phyloP scores from a whole-genome alignment of 1,139 yeast genomes.

The Saccharomyces hybrid region DNA sequence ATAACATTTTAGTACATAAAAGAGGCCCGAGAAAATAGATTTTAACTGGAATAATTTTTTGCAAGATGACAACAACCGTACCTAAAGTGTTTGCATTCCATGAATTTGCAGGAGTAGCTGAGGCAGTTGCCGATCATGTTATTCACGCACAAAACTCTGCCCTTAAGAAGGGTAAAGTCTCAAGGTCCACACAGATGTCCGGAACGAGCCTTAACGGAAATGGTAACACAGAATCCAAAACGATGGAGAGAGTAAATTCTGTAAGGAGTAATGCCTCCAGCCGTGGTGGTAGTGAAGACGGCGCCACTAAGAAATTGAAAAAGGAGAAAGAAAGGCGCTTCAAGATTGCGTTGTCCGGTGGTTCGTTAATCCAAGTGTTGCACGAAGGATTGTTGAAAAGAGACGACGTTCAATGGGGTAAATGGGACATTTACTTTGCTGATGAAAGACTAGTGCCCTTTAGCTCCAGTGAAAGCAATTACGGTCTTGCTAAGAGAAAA shows the following conservation, averaged over 20 bases:
- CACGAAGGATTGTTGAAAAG: constrained; percentile 75
- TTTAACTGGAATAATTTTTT: background rate
- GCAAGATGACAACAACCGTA: constrained; percentile 76
- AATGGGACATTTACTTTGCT: constrained; percentile 95
- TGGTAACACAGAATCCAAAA: constrained; percentile 4
- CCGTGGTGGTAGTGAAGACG: constrained; percentile 5
- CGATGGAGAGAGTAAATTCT: constrained; percentile 12
- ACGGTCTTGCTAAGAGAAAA: constrained; percentile 78
- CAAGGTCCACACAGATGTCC: constrained; percentile 13
- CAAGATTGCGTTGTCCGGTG: constrained; percentile 88
- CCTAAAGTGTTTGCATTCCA: constrained; percentile 89
- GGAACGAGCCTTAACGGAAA: constrained; percentile 11
- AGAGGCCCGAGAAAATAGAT: background rate
- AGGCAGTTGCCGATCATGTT: constrained; percentile 87
- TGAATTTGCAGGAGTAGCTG: constrained; percentile 83
- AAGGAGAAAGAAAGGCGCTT: constrained; percentile 43
- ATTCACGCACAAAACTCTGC: constrained; percentile 65
- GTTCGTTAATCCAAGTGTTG: constrained; percentile 78
- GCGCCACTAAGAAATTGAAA: constrained; percentile 11
- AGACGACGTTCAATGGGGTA: constrained; percentile 76
- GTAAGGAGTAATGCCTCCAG: constrained; percentile 12
- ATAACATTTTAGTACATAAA: background rate
- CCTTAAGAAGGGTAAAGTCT: constrained; percentile 19
- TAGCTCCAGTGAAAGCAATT: constrained; percentile 74
- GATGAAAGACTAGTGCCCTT: constrained; percentile 94